Evolutionary conservation across 2,329 filamentous ascomycete species (phyloP).

Genomic region (Stachybotrys elegans): DNA sequence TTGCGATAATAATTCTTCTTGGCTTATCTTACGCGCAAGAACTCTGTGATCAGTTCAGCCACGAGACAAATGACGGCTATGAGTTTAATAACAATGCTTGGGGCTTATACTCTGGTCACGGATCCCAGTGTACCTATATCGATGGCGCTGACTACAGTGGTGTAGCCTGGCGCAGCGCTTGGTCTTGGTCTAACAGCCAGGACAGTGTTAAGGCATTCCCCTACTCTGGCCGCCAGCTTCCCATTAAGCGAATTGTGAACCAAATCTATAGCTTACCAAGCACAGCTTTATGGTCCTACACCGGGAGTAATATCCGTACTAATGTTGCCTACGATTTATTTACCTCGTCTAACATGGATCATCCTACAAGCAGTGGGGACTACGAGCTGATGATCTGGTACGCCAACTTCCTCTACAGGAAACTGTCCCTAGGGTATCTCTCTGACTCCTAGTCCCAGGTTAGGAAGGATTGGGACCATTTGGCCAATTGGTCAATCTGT

Average conservation of each 20-base stretch:
- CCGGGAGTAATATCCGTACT: slow-evolving; percentile 30
- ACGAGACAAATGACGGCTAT: slow-evolving; percentile 10
- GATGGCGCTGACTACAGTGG: slow-evolving; percentile 25
- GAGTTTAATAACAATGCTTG: slow-evolving; percentile 35
- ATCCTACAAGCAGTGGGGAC: slow-evolving; percentile 29
- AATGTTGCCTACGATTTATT: slow-evolving; percentile 59
- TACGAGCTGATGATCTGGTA: slow-evolving; percentile 60
- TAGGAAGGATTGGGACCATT: slow-evolving; percentile 11
- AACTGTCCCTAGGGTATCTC: no score
- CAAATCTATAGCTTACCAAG: slow-evolving; percentile 27
- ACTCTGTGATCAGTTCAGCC: slow-evolving; percentile 19
- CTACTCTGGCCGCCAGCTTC: slow-evolving; percentile 11
- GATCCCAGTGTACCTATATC: slow-evolving; percentile 34
- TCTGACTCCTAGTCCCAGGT: slow-evolving; percentile 13
- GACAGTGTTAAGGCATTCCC: slow-evolving; percentile 37
- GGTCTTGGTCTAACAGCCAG: slow-evolving; percentile 31
- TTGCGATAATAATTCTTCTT: no score
- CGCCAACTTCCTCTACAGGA: no score
- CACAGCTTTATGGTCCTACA: slow-evolving; percentile 27
- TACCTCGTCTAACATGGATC: slow-evolving; percentile 37
- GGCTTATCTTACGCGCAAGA: no score
- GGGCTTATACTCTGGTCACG: slow-evolving; percentile 25
- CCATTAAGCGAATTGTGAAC: slow-evolving; percentile 21
- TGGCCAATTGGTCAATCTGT: slow-evolving; percentile 29
- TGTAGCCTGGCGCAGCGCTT: slow-evolving; percentile 34